Evolutionary conservation across 2,329 filamentous ascomycete genomes (phyloP).

Genomic region (Beauveria caledonica): DNA sequence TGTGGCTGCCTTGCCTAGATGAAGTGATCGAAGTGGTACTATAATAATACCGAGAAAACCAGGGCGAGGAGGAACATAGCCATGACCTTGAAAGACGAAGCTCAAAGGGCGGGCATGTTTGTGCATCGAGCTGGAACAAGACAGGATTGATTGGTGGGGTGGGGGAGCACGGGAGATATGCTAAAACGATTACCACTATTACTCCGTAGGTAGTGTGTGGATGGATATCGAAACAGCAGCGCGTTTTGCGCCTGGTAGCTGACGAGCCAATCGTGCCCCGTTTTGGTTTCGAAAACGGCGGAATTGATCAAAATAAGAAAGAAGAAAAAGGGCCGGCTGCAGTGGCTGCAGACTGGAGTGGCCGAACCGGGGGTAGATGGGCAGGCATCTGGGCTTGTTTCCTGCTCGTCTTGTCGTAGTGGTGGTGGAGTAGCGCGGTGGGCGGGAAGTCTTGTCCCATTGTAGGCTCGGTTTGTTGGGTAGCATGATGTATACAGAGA

Average conservation of each 20-base stretch:
- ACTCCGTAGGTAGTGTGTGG: not conserved
- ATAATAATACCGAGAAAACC: not conserved
- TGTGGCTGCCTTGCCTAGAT: not conserved
- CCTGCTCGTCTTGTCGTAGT: not conserved
- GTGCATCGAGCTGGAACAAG: no score
- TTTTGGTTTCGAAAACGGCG: not conserved
- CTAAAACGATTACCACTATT: not conserved
- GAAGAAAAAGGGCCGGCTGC: not conserved
- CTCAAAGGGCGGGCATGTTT: no score
- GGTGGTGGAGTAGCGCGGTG: not conserved
- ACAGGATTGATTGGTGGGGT: not conserved
- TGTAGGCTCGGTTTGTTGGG: not conserved
- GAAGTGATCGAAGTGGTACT: not conserved
- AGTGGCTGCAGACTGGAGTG: not conserved
- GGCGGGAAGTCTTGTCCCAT: not conserved
- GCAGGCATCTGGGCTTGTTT: not conserved
- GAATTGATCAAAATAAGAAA: not conserved
- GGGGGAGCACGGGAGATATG: not conserved
- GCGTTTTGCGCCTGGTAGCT: not conserved
- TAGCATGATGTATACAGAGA: no score
- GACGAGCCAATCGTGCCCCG: not conserved
- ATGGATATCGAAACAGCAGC: not conserved
- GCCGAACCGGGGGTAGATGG: not conserved
- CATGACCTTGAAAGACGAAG: no score
- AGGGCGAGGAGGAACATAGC: no score